Percentiles rank a stretch among this genome's conserved stretches.
These are phyloP conservation scores for Paracorniculantispora psalliotae DNA, from an alignment of 2,329 filamentous ascomycete species.

Conservation along the genomic window DNA sequence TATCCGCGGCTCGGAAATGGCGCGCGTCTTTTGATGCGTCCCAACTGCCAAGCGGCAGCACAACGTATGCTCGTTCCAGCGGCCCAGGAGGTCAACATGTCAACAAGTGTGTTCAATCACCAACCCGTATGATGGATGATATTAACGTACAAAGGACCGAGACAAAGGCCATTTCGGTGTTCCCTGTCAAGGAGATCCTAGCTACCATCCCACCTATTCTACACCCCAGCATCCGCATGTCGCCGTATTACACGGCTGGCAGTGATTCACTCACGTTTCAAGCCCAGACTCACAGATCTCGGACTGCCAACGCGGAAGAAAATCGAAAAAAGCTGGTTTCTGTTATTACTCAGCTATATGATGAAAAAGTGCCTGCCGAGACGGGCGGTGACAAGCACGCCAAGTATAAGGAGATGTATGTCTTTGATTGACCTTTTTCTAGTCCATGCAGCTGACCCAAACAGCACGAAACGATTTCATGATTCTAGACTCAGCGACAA, in stretches of 20 bases:
- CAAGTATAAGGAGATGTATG: conserved; percentile 46
- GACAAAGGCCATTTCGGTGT: conserved; percentile 52
- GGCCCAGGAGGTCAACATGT: conserved; percentile 59
- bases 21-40: conserved; percentile 37
- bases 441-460: conserved; percentile 13
- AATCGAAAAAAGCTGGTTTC: conserved; percentile 46
- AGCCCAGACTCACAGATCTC: conserved; percentile 49
- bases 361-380: conserved; percentile 40
- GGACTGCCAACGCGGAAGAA: conserved; percentile 47
- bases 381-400: conserved; percentile 42
- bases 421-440: conserved; percentile 10
- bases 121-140: too few species aligned
- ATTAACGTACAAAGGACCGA: conserved; percentile 51
- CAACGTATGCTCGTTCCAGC: conserved; percentile 53
- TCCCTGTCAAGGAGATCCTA: conserved; percentile 44
- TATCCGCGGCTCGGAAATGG: conserved; percentile 50
- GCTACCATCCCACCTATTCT: conserved; percentile 43
- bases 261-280: conserved; percentile 51
- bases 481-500: conserved; percentile 42
- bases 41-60: conserved; percentile 46
- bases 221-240: conserved; percentile 41
- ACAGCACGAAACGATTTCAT: conserved; percentile 43
- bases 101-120: conserved; percentile 56
- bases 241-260: conserved; percentile 48
- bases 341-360: conserved; percentile 45